A percentile compares a stretch with the other conserved stretches of the same genome.
phyloP scores from a whole-genome alignment of 352 stramenopile genomes.

The Pilasporangium apinafurcum region DNA sequence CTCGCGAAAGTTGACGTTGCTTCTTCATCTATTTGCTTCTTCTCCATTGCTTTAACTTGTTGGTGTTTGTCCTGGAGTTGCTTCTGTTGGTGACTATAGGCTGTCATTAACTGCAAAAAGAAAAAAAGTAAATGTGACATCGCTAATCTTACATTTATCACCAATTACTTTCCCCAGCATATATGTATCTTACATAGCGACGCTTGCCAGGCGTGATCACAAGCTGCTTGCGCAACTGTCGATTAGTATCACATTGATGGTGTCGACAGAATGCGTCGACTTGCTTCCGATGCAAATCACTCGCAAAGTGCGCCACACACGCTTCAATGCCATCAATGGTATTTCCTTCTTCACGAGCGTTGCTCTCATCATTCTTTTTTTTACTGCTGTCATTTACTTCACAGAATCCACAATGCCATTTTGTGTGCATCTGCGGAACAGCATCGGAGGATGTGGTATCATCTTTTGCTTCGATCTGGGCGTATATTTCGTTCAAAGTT shows the following conservation, averaged over 20 bases:
- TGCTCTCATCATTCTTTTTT: no score
- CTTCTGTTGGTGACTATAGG: no score
- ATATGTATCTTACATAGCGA: no score
- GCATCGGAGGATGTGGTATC: background rate
- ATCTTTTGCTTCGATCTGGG: background rate
- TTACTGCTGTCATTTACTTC: slow-evolving; percentile 16
- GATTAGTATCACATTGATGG: slow-evolving; percentile 46
- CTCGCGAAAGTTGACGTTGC: background rate
- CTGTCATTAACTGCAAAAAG: no score
- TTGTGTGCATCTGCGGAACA: background rate
- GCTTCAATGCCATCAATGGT: background rate
- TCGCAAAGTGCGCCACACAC: slow-evolving; percentile 34
- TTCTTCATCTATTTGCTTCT: background rate
- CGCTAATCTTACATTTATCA: no score
- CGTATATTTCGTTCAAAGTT: slow-evolving; percentile 11
- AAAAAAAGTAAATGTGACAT: no score
- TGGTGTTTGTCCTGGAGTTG: no score
- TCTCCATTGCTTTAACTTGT: no score
- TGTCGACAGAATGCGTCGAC: slow-evolving; percentile 47
- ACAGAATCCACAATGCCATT: slow-evolving; percentile 44
- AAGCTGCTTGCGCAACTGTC: slow-evolving; percentile 24
- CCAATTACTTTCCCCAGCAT: no score
- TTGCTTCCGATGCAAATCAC: slow-evolving; percentile 18
- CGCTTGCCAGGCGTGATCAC: slow-evolving; percentile 15
- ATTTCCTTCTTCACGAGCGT: background rate